These are phyloP conservation scores for Rhizophagus clarus DNA, from an alignment of 192 early-diverging fungal species.

Conservation along the genomic window DNA sequence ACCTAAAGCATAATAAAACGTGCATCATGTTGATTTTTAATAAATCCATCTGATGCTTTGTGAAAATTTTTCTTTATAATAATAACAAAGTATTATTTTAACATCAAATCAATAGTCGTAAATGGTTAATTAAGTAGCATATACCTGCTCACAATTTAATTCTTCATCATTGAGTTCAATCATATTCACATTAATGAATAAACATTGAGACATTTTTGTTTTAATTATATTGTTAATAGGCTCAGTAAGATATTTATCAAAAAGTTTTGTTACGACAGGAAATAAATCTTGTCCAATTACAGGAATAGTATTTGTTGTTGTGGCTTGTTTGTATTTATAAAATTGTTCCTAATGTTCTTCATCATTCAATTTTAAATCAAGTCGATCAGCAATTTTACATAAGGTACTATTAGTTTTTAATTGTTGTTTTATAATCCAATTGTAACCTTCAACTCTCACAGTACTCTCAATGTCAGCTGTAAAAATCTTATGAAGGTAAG, in stretches of 20 bases:
- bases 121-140: background rate
- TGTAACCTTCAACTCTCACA: background rate
- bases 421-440: no score
- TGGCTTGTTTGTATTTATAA: background rate
- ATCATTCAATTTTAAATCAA: background rate
- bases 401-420: background rate
- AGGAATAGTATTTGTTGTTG: constrained; percentile 8
- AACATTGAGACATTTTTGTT: background rate
- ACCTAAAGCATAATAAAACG: no score
- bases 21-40: background rate
- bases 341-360: background rate
- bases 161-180: background rate
- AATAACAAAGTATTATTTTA: background rate
- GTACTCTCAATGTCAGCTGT: background rate
- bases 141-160: background rate
- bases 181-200: background rate
- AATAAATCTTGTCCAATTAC: no score
- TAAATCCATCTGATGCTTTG: background rate
- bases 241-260: background rate
- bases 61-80: background rate
- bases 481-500: background rate
- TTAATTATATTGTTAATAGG: background rate
- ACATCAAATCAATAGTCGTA: no score
- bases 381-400: background rate
- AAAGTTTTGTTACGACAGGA: background rate